These are phyloP conservation scores for Cucumis cinereus DNA, from an alignment of 306 rosid genomes.

Conservation along the genomic window DNA sequence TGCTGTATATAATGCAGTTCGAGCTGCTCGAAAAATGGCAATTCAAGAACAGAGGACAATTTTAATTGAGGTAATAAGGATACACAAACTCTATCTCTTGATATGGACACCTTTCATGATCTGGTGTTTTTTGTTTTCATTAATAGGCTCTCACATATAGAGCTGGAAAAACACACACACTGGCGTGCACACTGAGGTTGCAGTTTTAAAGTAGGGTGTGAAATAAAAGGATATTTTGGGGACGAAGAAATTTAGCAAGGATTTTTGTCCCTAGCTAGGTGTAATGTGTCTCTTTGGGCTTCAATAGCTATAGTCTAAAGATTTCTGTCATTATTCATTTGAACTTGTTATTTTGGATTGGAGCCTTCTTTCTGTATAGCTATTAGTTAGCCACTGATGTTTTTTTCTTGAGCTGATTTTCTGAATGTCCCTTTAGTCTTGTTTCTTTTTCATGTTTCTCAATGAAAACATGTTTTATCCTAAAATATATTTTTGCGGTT, in stretches of 20 bases:
- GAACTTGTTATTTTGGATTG: neutral
- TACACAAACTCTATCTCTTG: neutral
- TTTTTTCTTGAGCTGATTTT: neutral
- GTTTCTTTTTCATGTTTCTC: neutral
- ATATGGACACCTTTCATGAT: neutral
- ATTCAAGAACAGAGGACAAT: conserved; percentile 59
- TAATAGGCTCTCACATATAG: conserved; percentile 77
- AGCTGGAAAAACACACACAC: too few species aligned
- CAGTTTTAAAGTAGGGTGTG: neutral
- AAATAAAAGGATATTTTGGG: neutral
- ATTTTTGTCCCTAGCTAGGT: neutral
- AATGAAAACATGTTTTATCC: neutral
- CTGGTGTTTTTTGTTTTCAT: conserved; percentile 7
- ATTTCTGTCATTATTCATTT: neutral
- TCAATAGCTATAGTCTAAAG: neutral
- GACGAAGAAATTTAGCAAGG: neutral
- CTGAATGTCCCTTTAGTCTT: neutral
- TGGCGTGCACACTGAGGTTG: too few species aligned
- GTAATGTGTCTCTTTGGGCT: neutral
- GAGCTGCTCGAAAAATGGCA: conserved; percentile 77
- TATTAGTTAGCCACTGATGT: neutral
- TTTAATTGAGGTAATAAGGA: conserved; percentile 57
- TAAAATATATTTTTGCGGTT: neutral
- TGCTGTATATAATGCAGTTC: conserved; percentile 66
- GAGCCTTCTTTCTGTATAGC: neutral